phyloP scores from a whole-genome alignment of 2,329 filamentous ascomycete genomes.

The Elsinoe perseae region DNA sequence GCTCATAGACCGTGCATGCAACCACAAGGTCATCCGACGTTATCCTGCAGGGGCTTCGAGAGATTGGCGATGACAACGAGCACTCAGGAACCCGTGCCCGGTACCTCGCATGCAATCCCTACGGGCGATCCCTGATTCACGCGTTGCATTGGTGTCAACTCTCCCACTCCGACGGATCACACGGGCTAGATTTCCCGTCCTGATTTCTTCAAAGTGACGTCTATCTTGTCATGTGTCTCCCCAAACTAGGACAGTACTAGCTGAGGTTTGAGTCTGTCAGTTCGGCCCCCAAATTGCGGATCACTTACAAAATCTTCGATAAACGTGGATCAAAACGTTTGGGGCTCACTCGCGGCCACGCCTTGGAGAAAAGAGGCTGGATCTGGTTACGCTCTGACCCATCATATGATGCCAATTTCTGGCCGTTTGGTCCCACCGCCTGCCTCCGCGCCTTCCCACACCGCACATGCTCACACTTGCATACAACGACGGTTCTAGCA shows the following conservation, averaged over 20 bases:
- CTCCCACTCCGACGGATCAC: not conserved
- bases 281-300: constrained; percentile 1
- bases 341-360: not conserved
- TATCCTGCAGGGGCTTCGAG: not conserved
- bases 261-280: not conserved
- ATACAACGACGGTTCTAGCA: not conserved
- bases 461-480: constrained; percentile 8
- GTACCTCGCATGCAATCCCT: constrained; percentile 8
- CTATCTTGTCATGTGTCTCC: constrained; percentile 1
- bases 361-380: not conserved
- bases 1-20: not conserved
- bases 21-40: constrained; percentile 8
- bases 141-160: not conserved
- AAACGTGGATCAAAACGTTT: constrained; percentile 13
- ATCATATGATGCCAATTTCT: constrained; percentile 14
- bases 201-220: constrained; percentile 9
- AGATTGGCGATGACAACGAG: constrained; percentile 1
- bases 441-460: constrained; percentile 1
- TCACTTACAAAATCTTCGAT: not conserved
- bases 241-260: not conserved
- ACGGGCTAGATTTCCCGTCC: not conserved
- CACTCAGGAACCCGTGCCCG: constrained; percentile 8
- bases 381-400: constrained; percentile 10
- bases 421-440: constrained; percentile 6
- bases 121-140: constrained; percentile 7